Conservation (phyloP, 1,284 basidiomycete genomes). For the Volvariella surrecta region DNA sequence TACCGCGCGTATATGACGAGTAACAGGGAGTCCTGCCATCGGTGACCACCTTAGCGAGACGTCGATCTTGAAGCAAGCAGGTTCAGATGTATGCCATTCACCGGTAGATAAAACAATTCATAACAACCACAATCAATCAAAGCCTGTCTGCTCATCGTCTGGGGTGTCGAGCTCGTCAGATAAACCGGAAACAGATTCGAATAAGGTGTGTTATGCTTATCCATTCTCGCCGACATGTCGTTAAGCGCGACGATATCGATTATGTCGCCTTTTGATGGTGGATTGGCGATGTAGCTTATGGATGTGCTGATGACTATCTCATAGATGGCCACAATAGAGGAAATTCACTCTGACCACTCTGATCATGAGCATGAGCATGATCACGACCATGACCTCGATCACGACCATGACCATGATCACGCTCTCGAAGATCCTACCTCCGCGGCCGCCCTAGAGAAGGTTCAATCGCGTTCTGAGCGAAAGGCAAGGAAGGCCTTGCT, state of each 20-base stretch:
- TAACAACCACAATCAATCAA: constrained; percentile 17
- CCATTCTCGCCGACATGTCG: background rate
- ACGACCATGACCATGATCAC: constrained; percentile 39
- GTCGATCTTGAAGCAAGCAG: too few species aligned
- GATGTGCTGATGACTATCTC: constrained; percentile 27
- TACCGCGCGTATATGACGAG: constrained; percentile 43
- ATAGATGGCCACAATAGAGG: constrained; percentile 78
- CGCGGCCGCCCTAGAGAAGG: constrained; percentile 82
- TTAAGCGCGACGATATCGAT: background rate
- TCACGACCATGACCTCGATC: constrained; percentile 32
- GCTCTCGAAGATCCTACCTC: constrained; percentile 74
- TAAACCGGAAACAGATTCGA: background rate
- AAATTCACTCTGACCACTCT: constrained; percentile 71
- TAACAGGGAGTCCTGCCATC: constrained; percentile 28
- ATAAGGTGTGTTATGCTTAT: constrained; percentile 9
- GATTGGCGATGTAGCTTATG: constrained; percentile 13
- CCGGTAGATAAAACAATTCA: constrained; percentile 15
- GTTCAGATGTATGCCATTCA: constrained; percentile 13
- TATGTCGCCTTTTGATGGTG: constrained; percentile 15
- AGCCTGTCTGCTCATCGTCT: constrained; percentile 7
- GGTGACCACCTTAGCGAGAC: too few species aligned
- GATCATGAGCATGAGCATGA: constrained; percentile 58
- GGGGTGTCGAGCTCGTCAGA: constrained; percentile 14
- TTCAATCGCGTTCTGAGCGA: constrained; percentile 87
- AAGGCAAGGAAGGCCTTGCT: constrained; percentile 88